These are phyloP conservation scores for Daldinia sp. DNA, from an alignment of 2,329 filamentous ascomycete species.

Conservation along the genomic window DNA sequence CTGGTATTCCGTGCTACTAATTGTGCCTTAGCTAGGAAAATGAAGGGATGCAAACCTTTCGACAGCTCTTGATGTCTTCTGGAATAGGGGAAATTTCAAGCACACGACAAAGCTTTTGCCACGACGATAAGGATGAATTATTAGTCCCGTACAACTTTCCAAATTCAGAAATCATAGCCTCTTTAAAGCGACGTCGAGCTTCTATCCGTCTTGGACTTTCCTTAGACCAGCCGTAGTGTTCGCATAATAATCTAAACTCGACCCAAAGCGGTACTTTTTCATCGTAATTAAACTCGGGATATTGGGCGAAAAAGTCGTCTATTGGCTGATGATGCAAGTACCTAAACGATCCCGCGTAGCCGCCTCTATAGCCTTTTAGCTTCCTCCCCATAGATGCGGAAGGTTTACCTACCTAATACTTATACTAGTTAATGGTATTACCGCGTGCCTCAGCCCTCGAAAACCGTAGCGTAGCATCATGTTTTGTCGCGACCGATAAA, in stretches of 20 bases:
- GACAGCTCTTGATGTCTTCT: neutral
- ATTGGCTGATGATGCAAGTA: too few species aligned
- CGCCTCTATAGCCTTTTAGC: too few species aligned
- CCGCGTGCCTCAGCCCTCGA: too few species aligned
- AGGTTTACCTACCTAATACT: too few species aligned
- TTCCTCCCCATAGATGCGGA: too few species aligned
- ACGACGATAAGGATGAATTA: neutral
- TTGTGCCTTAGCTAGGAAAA: too few species aligned
- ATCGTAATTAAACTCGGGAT: neutral
- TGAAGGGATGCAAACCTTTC: neutral
- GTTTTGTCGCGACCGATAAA: too few species aligned
- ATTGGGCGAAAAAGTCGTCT: neutral
- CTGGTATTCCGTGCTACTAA: neutral
- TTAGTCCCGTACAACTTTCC: neutral
- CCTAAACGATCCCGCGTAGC: too few species aligned
- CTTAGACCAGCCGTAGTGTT: neutral
- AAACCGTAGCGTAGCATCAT: too few species aligned
- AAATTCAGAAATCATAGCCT: neutral
- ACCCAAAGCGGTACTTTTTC: neutral
- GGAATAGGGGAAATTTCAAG: neutral
- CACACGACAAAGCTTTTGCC: neutral
- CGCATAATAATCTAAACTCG: neutral
- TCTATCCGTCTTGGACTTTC: neutral
- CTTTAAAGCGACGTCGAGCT: neutral
- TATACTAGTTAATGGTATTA: too few species aligned